Conservation (phyloP, 257 asterid genomes). For the Salvia splendens region DNA sequence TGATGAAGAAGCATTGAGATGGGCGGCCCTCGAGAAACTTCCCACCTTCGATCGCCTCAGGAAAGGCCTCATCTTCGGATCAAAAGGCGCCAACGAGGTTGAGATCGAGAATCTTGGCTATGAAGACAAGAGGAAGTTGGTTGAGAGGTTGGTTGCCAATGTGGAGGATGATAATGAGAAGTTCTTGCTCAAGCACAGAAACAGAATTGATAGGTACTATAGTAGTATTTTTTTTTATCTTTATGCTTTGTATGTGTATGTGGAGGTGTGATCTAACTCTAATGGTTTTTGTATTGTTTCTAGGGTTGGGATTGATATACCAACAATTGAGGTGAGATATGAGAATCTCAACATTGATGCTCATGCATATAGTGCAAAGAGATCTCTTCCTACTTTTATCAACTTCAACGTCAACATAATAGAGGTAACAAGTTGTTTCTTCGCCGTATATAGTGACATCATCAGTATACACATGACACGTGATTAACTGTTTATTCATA, state of each 20-base stretch:
- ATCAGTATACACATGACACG: neutral
- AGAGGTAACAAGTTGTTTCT: slow-evolving; percentile 32
- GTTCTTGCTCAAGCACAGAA: slow-evolving; percentile 55
- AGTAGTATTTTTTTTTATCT: neutral
- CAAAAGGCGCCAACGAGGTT: slow-evolving; percentile 48
- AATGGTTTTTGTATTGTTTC: neutral
- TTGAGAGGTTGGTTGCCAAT: slow-evolving; percentile 55
- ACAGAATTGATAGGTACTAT: slow-evolving; percentile 52
- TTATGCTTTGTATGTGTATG: neutral
- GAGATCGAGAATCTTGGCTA: slow-evolving; percentile 51
- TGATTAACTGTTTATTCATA: neutral
- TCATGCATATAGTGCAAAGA: slow-evolving; percentile 40
- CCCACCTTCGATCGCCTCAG: slow-evolving; percentile 70
- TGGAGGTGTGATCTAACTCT: neutral
- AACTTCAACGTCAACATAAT: slow-evolving; percentile 47
- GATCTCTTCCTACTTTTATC: slow-evolving; percentile 53
- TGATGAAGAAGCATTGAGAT: slow-evolving; percentile 69
- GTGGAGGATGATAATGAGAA: slow-evolving; percentile 71
- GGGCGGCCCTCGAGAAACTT: slow-evolving; percentile 77
- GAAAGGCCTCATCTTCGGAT: slow-evolving; percentile 59
- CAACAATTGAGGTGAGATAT: slow-evolving; percentile 57
- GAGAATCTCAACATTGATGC: slow-evolving; percentile 50
- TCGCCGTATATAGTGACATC: too few relatives aligned
- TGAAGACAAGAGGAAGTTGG: slow-evolving; percentile 50
- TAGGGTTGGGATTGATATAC: slow-evolving; percentile 65